Percentiles rank a stretch among this genome's conserved stretches.
Conservation (phyloP, 129 eudicot genomes). For the Flaveria linearis region DNA sequence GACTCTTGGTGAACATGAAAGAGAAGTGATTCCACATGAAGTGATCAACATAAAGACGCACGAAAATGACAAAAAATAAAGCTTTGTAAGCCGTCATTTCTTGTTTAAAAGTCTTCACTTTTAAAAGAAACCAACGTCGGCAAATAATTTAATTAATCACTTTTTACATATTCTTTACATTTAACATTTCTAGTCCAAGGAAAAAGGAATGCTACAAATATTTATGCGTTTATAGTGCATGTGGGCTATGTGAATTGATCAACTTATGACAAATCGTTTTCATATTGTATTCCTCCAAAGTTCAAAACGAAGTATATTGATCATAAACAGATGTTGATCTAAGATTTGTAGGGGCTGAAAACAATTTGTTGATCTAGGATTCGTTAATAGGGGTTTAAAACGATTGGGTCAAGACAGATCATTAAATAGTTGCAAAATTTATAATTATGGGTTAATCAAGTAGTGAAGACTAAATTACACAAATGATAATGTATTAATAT, state of each 20-base stretch:
- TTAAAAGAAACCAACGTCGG: constrained; percentile 25
- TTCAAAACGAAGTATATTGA: background rate
- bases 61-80: constrained; percentile 6
- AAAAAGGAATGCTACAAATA: background rate
- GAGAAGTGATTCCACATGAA: constrained; percentile 17
- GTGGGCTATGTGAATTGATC: background rate
- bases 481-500: too few relatives aligned
- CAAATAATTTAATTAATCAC: constrained; percentile 18
- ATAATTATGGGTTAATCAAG: too few relatives aligned
- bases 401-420: too few relatives aligned
- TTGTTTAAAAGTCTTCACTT: constrained; percentile 28
- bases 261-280: background rate
- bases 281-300: background rate
- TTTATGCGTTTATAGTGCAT: background rate
- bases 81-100: constrained; percentile 24
- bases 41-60: constrained; percentile 29
- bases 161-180: constrained; percentile 23
- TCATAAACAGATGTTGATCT: too few relatives aligned
- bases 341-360: too few relatives aligned
- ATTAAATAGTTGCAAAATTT: too few relatives aligned
- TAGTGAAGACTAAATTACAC: too few relatives aligned
- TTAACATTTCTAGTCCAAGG: constrained; percentile 1
- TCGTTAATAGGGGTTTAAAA: too few relatives aligned
- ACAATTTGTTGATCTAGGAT: too few relatives aligned
- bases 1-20: constrained; percentile 17